These are phyloP conservation scores for Medicago truncatula DNA, from an alignment of 306 rosid species.

Conservation along the genomic window DNA sequence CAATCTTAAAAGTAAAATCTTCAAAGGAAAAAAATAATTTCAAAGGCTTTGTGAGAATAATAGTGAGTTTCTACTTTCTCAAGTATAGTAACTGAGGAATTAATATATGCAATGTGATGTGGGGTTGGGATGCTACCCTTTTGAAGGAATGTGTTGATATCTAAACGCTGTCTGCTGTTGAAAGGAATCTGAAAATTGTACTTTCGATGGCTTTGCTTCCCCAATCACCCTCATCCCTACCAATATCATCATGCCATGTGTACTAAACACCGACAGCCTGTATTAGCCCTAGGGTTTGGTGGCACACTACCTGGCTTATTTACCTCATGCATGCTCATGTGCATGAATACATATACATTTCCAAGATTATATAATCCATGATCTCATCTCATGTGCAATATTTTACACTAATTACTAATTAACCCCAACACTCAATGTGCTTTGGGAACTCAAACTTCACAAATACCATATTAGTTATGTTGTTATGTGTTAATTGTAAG, in stretches of 20 bases:
- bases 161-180: conserved; percentile 54
- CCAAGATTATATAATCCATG: conserved; percentile 41
- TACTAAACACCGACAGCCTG: conserved; percentile 67
- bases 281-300: conserved; percentile 58
- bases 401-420: neutral
- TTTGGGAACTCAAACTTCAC: conserved; percentile 40
- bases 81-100: conserved; percentile 9
- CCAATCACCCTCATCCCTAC: conserved; percentile 47
- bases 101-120: conserved; percentile 2
- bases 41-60: too few relatives aligned
- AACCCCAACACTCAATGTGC: conserved; percentile 49
- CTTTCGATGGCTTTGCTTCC: conserved; percentile 80
- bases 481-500: too few relatives aligned
- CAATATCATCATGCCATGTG: conserved; percentile 59
- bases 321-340: conserved; percentile 49
- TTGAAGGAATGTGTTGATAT: conserved; percentile 33
- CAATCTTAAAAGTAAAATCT: too few relatives aligned
- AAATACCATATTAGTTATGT: neutral
- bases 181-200: conserved; percentile 54
- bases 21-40: too few relatives aligned
- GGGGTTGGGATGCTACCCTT: conserved; percentile 38
- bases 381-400: conserved; percentile 50
- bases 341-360: conserved; percentile 50
- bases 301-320: conserved; percentile 33
- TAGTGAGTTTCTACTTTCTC: neutral